phyloP scores from a whole-genome alignment of 345 rosid genomes.

The Eucalyptus cladocalyx region DNA sequence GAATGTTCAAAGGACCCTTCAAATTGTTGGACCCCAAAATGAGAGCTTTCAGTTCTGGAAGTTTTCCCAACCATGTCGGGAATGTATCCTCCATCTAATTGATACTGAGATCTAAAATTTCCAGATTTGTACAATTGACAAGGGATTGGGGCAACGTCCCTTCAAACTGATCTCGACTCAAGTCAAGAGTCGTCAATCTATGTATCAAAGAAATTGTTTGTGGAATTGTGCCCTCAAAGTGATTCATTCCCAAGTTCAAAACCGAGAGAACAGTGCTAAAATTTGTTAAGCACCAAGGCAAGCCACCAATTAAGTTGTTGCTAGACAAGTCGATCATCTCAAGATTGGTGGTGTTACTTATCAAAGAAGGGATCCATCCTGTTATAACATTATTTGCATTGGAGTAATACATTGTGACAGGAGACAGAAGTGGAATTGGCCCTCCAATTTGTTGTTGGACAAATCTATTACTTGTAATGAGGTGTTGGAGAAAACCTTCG shows the following conservation, averaged over 20 bases:
- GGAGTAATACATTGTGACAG: accelerated
- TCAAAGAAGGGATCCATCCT: too few species aligned
- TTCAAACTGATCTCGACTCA: neutral
- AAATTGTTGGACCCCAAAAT: neutral
- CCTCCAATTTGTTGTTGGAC: too few species aligned
- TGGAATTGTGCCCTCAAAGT: neutral
- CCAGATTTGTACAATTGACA: neutral
- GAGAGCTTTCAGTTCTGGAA: neutral
- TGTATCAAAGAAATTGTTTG: neutral
- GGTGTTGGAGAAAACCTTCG: too few species aligned
- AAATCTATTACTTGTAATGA: accelerated
- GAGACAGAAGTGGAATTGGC: too few species aligned
- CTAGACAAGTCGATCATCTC: too few species aligned
- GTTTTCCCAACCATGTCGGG: neutral
- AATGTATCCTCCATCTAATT: neutral
- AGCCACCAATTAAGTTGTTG: too few species aligned
- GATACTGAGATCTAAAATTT: too few species aligned
- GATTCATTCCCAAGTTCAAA: neutral
- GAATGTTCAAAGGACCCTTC: too few species aligned
- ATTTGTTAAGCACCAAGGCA: too few species aligned
- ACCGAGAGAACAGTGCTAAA: too few species aligned
- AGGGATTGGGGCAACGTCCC: neutral
- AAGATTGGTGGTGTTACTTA: accelerated
- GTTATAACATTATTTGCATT: accelerated
- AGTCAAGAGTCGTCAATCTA: neutral